phyloP scores from a whole-genome alignment of 177 flowering plant genomes.

The Vitis hybrid region DNA sequence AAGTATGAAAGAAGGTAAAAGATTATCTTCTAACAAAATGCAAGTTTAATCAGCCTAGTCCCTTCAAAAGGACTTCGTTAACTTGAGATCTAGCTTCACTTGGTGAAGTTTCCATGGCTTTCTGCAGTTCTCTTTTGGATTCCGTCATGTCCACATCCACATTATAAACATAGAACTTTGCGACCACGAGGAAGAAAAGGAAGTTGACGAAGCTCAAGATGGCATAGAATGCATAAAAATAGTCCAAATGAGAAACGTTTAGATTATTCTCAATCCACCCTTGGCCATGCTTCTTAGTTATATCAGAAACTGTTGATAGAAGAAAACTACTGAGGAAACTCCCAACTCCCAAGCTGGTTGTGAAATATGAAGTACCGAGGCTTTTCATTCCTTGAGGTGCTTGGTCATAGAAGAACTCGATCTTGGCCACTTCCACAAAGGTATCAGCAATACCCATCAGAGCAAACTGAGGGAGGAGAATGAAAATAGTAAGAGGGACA shows the following conservation, averaged over 20 bases:
- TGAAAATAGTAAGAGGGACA: constrained; percentile 56
- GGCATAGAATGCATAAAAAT: constrained; percentile 53
- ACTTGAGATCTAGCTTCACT: not conserved
- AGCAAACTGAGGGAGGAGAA: constrained; percentile 67
- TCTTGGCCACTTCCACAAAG: constrained; percentile 59
- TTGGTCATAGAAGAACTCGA: constrained; percentile 78
- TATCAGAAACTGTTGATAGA: constrained; percentile 41
- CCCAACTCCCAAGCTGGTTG: constrained; percentile 55
- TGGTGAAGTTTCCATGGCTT: not conserved
- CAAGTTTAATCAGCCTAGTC: not conserved
- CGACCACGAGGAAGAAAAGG: constrained; percentile 42
- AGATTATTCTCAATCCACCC: constrained; percentile 73
- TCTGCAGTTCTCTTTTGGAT: constrained; percentile 18
- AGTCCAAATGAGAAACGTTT: constrained; percentile 59
- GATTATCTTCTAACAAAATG: not conserved
- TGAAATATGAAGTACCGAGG: constrained; percentile 64
- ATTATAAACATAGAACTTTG: constrained; percentile 48
- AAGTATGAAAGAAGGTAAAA: too few relatives aligned
- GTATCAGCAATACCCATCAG: constrained; percentile 65
- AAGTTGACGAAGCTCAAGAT: constrained; percentile 46
- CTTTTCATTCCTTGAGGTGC: constrained; percentile 79
- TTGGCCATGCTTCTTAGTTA: constrained; percentile 40
- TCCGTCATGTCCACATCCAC: constrained; percentile 18
- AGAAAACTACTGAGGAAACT: constrained; percentile 61
- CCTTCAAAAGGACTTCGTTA: too few relatives aligned